These are phyloP conservation scores for Protea cynaroides DNA, from an alignment of 164 flowering plant species.

Conservation along the genomic window DNA sequence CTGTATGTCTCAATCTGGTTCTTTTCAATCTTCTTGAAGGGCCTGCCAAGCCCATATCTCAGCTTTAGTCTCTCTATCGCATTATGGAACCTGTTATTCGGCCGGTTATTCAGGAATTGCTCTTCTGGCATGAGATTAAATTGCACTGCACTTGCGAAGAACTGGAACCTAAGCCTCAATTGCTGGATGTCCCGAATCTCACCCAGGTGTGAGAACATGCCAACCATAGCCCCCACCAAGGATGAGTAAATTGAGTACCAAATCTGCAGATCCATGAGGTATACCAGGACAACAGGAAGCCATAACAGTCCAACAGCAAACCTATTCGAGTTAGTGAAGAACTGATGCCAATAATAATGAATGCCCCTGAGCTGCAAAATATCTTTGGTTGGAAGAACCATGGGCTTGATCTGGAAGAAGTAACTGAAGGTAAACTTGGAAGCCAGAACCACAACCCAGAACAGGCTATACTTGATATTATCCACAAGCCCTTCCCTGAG, in stretches of 20 bases:
- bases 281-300: constrained; percentile 77
- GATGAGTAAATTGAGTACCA: constrained; percentile 86
- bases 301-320: constrained; percentile 60
- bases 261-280: constrained; percentile 79
- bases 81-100: constrained; percentile 55
- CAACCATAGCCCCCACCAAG: constrained; percentile 59
- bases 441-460: constrained; percentile 67
- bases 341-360: constrained; percentile 63
- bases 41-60: constrained; percentile 82
- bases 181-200: constrained; percentile 79
- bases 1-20: constrained; percentile 67
- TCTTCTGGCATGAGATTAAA: constrained; percentile 91
- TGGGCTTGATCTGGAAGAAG: constrained; percentile 76
- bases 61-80: constrained; percentile 64
- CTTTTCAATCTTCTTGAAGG: constrained; percentile 69
- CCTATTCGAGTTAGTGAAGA: constrained; percentile 53
- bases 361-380: constrained; percentile 28
- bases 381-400: constrained; percentile 63
- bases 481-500: constrained; percentile 75
- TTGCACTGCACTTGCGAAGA: constrained; percentile 89
- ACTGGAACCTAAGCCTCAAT: constrained; percentile 85
- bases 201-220: constrained; percentile 82
- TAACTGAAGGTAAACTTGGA: constrained; percentile 80
- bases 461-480: constrained; percentile 63
- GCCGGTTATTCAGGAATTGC: constrained; percentile 23